Conservation (phyloP, 176 grass and related monocot species). For the Pharus latifolius region DNA sequence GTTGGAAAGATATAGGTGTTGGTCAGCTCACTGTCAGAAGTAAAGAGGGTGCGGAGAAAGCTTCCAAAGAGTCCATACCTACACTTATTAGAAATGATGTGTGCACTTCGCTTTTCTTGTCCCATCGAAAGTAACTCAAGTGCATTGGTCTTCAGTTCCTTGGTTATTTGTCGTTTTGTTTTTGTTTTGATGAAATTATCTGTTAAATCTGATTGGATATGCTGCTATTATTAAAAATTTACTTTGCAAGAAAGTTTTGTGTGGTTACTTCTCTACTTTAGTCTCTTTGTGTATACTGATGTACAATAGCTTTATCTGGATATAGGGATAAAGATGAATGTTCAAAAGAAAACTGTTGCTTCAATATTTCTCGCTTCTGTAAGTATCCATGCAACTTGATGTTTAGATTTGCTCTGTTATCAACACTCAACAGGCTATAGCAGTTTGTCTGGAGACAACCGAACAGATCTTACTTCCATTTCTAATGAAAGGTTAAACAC, state of each 20-base stretch:
- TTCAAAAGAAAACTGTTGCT: slow-evolving; percentile 89
- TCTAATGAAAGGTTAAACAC: too few relatives aligned
- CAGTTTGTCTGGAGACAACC: background rate
- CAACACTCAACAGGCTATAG: too few relatives aligned
- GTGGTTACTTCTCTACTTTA: background rate
- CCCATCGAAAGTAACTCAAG: slow-evolving; percentile 2
- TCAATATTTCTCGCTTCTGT: slow-evolving; percentile 84
- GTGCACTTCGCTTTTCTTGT: slow-evolving; percentile 22
- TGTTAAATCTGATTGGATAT: background rate
- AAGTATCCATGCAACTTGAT: slow-evolving; percentile 21
- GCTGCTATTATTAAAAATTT: background rate
- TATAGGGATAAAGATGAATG: slow-evolving; percentile 80
- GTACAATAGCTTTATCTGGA: slow-evolving; percentile 45
- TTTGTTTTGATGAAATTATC: too few relatives aligned
- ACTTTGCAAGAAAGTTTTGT: background rate
- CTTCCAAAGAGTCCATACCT: slow-evolving; percentile 75
- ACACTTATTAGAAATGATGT: slow-evolving; percentile 94
- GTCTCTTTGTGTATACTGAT: background rate
- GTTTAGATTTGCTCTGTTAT: too few relatives aligned
- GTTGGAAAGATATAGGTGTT: slow-evolving; percentile 93
- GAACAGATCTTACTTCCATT: background rate
- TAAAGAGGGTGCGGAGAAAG: slow-evolving; percentile 73
- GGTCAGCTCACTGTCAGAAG: slow-evolving; percentile 79
- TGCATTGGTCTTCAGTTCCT: background rate
- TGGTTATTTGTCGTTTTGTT: too few relatives aligned